Percentiles rank a stretch among this genome's conserved stretches.
Evolutionary conservation across 345 rosid species (phyloP).

Genomic region (Pistacia integerrima): DNA sequence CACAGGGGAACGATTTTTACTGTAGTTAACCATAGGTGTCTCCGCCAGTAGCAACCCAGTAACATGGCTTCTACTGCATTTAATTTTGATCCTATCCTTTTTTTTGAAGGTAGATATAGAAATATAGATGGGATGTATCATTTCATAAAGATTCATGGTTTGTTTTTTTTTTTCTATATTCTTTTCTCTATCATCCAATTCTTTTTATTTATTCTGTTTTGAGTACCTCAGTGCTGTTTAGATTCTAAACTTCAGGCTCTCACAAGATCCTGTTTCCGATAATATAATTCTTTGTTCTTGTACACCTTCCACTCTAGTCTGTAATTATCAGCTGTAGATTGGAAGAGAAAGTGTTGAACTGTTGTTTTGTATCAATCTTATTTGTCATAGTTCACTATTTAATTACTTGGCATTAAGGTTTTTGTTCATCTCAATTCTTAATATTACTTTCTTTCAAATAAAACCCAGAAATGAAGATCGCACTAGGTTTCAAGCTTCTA

Average conservation of each 20-base stretch:
- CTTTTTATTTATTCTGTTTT: not conserved
- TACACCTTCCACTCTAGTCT: not conserved
- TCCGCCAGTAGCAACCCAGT: not conserved
- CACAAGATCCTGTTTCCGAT: not conserved
- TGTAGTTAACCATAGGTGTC: not conserved
- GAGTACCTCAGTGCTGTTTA: not conserved
- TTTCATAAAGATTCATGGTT: constrained; percentile 5
- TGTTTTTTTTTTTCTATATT: not conserved
- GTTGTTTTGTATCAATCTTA: not conserved
- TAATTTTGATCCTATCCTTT: constrained; percentile 2
- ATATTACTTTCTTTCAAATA: too few species aligned
- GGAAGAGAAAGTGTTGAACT: too few species aligned
- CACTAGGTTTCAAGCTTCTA: too few species aligned
- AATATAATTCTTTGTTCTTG: not conserved
- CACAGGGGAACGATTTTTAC: constrained; percentile 7
- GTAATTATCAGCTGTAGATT: not conserved
- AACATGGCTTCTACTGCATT: constrained; percentile 14
- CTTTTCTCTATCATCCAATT: constrained; percentile 5
- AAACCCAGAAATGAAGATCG: not conserved
- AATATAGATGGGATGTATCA: not conserved
- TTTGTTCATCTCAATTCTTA: too few species aligned
- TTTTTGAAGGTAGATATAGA: constrained; percentile 4
- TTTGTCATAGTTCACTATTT: too few species aligned
- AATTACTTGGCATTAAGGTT: too few species aligned
- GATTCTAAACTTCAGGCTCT: not conserved